Evolutionary conservation across 305 asterid genomes (phyloP).

Genomic region (Plantago lanceolata): DNA sequence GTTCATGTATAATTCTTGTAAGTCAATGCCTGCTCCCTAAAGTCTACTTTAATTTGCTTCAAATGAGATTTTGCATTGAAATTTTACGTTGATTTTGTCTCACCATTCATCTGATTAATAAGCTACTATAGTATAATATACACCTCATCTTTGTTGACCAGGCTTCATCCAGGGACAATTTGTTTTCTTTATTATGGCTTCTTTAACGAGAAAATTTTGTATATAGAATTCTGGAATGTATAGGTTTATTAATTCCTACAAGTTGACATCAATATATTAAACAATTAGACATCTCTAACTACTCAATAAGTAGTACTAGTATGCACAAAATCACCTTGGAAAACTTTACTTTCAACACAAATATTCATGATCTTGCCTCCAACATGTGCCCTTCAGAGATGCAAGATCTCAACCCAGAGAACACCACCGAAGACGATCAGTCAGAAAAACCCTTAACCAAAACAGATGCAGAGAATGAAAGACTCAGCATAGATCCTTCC

Average conservation of each 20-base stretch:
- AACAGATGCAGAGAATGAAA: constrained; percentile 21
- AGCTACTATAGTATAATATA: too few relatives aligned
- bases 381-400: constrained; percentile 32
- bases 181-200: neutral
- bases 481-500: constrained; percentile 1
- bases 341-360: constrained; percentile 9
- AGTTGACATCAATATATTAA: neutral
- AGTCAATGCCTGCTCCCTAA: neutral
- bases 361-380: constrained; percentile 23
- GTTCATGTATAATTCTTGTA: too few relatives aligned
- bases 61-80: neutral
- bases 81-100: too few relatives aligned
- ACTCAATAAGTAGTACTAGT: neutral
- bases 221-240: too few relatives aligned
- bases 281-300: constrained; percentile 9
- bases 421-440: constrained; percentile 17
- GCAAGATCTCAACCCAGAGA: constrained; percentile 33
- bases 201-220: too few relatives aligned
- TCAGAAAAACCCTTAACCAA: constrained; percentile 20
- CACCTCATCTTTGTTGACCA: neutral
- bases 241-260: neutral
- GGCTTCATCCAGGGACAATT: neutral
- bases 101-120: too few relatives aligned
- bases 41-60: neutral
- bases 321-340: neutral